phyloP scores from a whole-genome alignment of 73 alveolate species.

The Paramecium pentaurelia region DNA sequence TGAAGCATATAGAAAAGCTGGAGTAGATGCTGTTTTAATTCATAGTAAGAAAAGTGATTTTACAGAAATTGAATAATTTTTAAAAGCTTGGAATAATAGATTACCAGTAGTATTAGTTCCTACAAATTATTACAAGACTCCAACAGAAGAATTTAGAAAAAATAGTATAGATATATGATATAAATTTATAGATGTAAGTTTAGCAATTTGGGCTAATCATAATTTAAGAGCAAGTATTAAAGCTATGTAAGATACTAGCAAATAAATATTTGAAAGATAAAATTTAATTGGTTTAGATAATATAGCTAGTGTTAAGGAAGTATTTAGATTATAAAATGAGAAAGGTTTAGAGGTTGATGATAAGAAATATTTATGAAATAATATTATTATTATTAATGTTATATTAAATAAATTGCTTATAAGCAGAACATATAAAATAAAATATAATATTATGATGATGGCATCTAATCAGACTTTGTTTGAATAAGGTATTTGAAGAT shows the following conservation, averaged over 20 bases:
- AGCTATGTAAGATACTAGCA: slow-evolving; percentile 77
- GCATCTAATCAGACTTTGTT: not conserved
- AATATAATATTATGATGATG: not conserved
- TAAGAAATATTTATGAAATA: slow-evolving; percentile 62
- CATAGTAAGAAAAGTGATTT: slow-evolving; percentile 76
- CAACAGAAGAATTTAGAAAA: slow-evolving; percentile 78
- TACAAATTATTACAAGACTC: slow-evolving; percentile 79
- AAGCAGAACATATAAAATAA: not conserved
- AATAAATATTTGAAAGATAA: slow-evolving; percentile 54
- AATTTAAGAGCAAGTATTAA: slow-evolving; percentile 75
- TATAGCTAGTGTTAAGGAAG: slow-evolving; percentile 69
- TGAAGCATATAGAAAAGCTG: slow-evolving; percentile 82
- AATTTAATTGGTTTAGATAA: slow-evolving; percentile 50
- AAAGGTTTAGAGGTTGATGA: slow-evolving; percentile 69
- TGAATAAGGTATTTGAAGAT: not conserved
- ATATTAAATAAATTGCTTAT: not conserved
- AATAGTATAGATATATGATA: slow-evolving; percentile 1
- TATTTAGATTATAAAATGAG: slow-evolving; percentile 70
- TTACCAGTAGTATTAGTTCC: slow-evolving; percentile 84
- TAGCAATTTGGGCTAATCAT: slow-evolving; percentile 89
- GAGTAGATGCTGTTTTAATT: slow-evolving; percentile 89
- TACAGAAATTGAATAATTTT: slow-evolving; percentile 79
- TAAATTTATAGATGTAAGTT: slow-evolving; percentile 61
- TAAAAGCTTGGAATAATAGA: slow-evolving; percentile 76
- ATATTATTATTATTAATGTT: not conserved